These are phyloP conservation scores for Backusella parvicylindrica DNA, from an alignment of 192 early-diverging fungal species.

Conservation along the genomic window DNA sequence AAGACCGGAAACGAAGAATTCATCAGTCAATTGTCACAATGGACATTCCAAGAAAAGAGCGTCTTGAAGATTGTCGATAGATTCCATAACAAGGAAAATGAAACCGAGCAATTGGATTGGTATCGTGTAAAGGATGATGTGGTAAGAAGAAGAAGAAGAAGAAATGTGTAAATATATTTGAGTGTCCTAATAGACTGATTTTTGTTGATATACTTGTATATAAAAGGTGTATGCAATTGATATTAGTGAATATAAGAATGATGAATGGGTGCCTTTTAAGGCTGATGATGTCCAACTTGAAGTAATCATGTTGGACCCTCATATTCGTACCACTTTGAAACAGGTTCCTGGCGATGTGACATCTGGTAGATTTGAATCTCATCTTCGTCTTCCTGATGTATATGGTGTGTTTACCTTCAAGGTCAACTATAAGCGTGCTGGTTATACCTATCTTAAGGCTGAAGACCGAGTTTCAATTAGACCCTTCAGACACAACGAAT, in stretches of 20 bases:
- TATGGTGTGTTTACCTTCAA: slow-evolving; percentile 98
- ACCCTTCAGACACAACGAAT: slow-evolving; percentile 95
- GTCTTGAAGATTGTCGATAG: slow-evolving; percentile 71
- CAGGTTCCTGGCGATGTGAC: slow-evolving; percentile 33
- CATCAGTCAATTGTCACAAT: slow-evolving; percentile 70
- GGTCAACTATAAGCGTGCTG: slow-evolving; percentile 89
- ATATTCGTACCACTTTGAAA: slow-evolving; percentile 76
- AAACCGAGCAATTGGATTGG: slow-evolving; percentile 61
- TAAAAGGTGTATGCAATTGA: slow-evolving; percentile 76
- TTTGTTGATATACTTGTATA: not conserved
- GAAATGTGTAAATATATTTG: not conserved
- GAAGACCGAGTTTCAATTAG: slow-evolving; percentile 79
- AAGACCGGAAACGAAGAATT: slow-evolving; percentile 73
- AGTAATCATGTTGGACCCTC: slow-evolving; percentile 96
- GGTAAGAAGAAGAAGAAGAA: slow-evolving; percentile 35
- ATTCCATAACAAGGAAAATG: slow-evolving; percentile 64
- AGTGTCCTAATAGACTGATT: not conserved
- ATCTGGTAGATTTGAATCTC: slow-evolving; percentile 39
- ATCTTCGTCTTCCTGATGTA: slow-evolving; percentile 78
- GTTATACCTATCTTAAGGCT: slow-evolving; percentile 70
- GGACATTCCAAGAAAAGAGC: slow-evolving; percentile 91
- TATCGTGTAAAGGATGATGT: slow-evolving; percentile 95
- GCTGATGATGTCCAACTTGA: slow-evolving; percentile 86
- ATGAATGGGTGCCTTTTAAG: slow-evolving; percentile 82
- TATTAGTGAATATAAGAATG: slow-evolving; percentile 73